Conservation (phyloP, 805 yeast genomes). For the Saturnispora hagleri region DNA sequence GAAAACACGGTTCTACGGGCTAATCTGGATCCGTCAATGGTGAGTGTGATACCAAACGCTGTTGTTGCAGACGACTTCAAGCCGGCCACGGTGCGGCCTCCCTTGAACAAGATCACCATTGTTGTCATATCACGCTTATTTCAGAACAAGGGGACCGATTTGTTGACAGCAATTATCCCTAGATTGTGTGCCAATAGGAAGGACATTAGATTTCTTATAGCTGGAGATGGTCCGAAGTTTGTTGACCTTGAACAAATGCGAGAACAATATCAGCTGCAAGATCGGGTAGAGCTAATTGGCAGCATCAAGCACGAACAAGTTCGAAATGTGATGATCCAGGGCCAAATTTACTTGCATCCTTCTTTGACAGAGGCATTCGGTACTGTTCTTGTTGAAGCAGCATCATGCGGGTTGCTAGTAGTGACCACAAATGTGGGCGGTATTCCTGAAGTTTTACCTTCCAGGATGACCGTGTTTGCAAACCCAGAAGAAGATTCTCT, state of each 20-base stretch:
- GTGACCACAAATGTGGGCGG: conserved; percentile 97
- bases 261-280: conserved; percentile 76
- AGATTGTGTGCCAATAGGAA: conserved; percentile 56
- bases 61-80: conserved; percentile 74
- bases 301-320: conserved; percentile 88
- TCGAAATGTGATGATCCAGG: conserved; percentile 83
- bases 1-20: conserved; percentile 92
- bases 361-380: conserved; percentile 97
- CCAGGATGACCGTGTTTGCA: conserved; percentile 87
- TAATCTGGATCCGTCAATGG: conserved; percentile 62
- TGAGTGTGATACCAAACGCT: conserved; percentile 94
- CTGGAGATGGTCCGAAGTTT: conserved; percentile 96
- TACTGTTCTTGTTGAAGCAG: conserved; percentile 94
- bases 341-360: conserved; percentile 90
- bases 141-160: conserved; percentile 95
- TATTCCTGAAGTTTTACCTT: conserved; percentile 91
- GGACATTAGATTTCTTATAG: conserved; percentile 71
- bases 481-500: conserved; percentile 79
- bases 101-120: conserved; percentile 50
- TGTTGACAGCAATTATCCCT: conserved; percentile 78
- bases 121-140: conserved; percentile 87
- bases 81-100: conserved; percentile 33
- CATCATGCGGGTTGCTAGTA: conserved; percentile 86
- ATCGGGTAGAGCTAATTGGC: conserved; percentile 78
- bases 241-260: conserved; percentile 93